Base-by-base conservation (phyloP, 1,284 basidiomycete species). In the Puccinia horiana region DNA sequence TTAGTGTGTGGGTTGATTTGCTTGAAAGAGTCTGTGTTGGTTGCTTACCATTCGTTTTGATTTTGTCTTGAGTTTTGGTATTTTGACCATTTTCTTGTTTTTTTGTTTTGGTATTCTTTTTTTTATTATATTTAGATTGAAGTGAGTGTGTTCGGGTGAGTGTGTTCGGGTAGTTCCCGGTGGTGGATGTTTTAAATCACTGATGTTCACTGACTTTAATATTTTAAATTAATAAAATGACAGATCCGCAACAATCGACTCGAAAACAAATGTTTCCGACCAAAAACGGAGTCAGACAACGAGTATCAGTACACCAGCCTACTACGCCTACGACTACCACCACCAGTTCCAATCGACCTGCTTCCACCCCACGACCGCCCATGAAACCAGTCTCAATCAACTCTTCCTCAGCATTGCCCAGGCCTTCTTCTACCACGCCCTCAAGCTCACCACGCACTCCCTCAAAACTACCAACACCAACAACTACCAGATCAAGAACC, bases 11-110 rank as follows among this genome's bases (percentile, higher is more conserved):
- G 20, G 40, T 35, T 26, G 37, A 23, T n/a, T 40, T 37, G 20
- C 16, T 56, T 23, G 29, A 35, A 32, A 26, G 29, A 40, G 35
- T 26, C 2, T 67, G 23, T 11, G 29, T 4, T 8, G 8, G 26
- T 47, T 23, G n/a, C 76, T 78, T 18, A 78, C 61, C 61, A 65
- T 65, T 5, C 76, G 61, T 49, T 78, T 65, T 11, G 76, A 49
- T 37, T 78, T 78, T 16, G 63, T 78, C 63, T 78, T 78, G 6
- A 78, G 63, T 56, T 78, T 78, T 35, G 76, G 76, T 78, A 78
- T n/a, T 32, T 69, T 78, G 61, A 78, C 76, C 76, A 78, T 78
- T 6, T 20, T 58, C 9, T 54, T n/a, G 5, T n/a, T 16, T 3
- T 74, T 18, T 14, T 52, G 44, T 47, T 18, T 47, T 18, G 44